phyloP scores from a whole-genome alignment of 1,139 yeast genomes.

The Wickerhamomyces sp. region DNA sequence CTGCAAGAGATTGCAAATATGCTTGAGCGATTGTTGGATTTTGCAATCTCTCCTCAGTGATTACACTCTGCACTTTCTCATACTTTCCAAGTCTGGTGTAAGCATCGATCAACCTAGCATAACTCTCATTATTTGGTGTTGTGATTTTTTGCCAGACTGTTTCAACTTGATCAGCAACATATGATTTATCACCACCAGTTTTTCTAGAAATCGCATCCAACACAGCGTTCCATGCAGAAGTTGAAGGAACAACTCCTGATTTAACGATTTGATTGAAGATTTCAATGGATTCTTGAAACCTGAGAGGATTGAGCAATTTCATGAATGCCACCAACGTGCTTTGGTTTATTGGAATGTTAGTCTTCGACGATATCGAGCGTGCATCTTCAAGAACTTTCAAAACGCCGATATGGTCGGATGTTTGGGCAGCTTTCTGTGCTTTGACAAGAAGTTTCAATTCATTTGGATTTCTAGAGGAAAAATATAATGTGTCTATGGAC shows the following conservation, averaged over 20 bases:
- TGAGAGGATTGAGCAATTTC: constrained; percentile 28
- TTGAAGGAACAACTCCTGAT: constrained; percentile 27
- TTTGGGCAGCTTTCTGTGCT: constrained; percentile 13
- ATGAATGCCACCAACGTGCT: constrained; percentile 26
- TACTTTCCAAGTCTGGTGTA: constrained; percentile 27
- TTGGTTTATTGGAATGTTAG: constrained; percentile 13
- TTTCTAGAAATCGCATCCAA: constrained; percentile 34
- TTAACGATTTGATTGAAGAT: constrained; percentile 36
- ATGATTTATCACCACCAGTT: constrained; percentile 22
- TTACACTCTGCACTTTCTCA: constrained; percentile 21
- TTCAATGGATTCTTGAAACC: constrained; percentile 28
- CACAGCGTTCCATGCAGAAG: constrained; percentile 41
- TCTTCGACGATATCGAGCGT: constrained; percentile 12
- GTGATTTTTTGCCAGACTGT: constrained; percentile 34
- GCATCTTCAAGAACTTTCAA: constrained; percentile 4
- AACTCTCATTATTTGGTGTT: constrained; percentile 35
- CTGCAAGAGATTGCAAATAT: constrained; percentile 28
- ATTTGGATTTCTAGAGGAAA: constrained; percentile 16
- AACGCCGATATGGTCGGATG: constrained; percentile 11
- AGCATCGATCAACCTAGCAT: constrained; percentile 31
- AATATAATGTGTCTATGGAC: constrained; percentile 2
- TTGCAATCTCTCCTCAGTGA: constrained; percentile 14
- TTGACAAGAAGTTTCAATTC: constrained; percentile 10
- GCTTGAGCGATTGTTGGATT: constrained; percentile 27
- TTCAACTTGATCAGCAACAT: constrained; percentile 30